A percentile compares a stretch with the other conserved stretches of the same genome.
These are phyloP conservation scores for Pythium phragmiticola DNA, from an alignment of 352 stramenopile species.

Conservation along the genomic window DNA sequence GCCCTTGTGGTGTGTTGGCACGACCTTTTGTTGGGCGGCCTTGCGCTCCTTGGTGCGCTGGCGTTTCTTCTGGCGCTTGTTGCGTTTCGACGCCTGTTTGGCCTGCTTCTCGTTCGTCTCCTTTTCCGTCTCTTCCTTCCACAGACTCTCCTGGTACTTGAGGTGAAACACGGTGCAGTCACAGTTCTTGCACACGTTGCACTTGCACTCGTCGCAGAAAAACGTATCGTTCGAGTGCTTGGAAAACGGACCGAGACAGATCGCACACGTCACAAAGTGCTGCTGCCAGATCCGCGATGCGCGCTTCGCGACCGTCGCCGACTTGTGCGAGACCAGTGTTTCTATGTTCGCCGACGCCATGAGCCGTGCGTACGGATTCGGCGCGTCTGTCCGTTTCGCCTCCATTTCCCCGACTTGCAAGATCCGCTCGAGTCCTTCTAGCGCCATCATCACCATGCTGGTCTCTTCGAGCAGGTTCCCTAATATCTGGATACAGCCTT, in stretches of 20 bases:
- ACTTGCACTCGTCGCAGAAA: constrained; percentile 98
- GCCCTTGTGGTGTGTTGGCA: constrained; percentile 29
- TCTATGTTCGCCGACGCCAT: constrained; percentile 92
- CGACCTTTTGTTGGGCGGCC: constrained; percentile 47
- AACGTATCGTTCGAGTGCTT: constrained; percentile 94
- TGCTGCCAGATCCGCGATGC: constrained; percentile 97
- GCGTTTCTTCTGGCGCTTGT: constrained; percentile 84
- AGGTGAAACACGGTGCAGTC: constrained; percentile 98
- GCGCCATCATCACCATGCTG: constrained; percentile 98
- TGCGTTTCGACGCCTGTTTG: constrained; percentile 83
- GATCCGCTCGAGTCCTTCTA: constrained; percentile 97
- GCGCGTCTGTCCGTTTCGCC: constrained; percentile 76
- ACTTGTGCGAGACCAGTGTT: constrained; percentile 93
- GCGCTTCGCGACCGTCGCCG: constrained; percentile 93
- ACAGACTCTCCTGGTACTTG: constrained; percentile 95
- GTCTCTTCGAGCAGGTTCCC: constrained; percentile 93
- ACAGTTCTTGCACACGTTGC: constrained; percentile 96
- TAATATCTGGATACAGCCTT: constrained; percentile 87
- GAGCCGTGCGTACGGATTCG: constrained; percentile 88
- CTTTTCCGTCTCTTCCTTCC: constrained; percentile 93
- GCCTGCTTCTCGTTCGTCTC: constrained; percentile 89
- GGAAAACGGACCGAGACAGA: constrained; percentile 95
- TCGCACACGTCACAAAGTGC: constrained; percentile 97
- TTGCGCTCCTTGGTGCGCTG: constrained; percentile 84
- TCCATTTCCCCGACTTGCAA: constrained; percentile 93